Evolutionary conservation across 805 yeast species (phyloP).

Genomic region (Candida caryicola): DNA sequence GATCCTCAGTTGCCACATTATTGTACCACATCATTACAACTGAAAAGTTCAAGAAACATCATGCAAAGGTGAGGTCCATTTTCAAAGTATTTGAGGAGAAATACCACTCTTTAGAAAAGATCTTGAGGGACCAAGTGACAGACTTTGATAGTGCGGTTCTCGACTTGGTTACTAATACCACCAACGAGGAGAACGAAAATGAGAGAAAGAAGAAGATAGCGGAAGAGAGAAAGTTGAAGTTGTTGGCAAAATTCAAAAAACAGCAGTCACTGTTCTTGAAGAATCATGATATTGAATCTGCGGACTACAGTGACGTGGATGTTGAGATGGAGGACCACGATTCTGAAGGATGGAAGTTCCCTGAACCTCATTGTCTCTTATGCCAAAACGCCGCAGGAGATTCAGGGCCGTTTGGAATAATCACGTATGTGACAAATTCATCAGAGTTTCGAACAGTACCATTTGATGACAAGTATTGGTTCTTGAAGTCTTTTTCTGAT

Average conservation of each 20-base stretch:
- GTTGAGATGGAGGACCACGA: conserved; percentile 40
- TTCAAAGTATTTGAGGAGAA: conserved; percentile 33
- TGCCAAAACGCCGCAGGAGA: conserved; percentile 74
- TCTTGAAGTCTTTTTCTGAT: conserved; percentile 59
- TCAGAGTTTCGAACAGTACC: conserved; percentile 66
- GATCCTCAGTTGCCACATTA: conserved; percentile 36
- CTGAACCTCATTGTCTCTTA: conserved; percentile 71
- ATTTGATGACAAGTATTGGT: conserved; percentile 61
- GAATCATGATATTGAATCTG: conserved; percentile 35
- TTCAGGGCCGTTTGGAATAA: conserved; percentile 72
- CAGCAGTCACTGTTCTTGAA: conserved; percentile 77
- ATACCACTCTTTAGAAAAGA: conserved; percentile 19
- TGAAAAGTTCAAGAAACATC: conserved; percentile 42
- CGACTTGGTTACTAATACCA: conserved; percentile 11
- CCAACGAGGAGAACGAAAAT: conserved; percentile 33
- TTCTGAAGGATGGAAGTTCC: conserved; percentile 56
- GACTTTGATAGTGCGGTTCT: conserved; percentile 25
- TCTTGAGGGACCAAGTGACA: conserved; percentile 17
- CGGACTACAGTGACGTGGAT: conserved; percentile 31
- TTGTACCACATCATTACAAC: conserved; percentile 38
- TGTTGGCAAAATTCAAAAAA: conserved; percentile 73
- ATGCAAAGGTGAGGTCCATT: conserved; percentile 57
- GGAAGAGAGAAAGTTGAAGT: conserved; percentile 61
- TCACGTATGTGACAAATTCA: conserved; percentile 56
- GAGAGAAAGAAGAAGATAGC: conserved; percentile 69